Conservation (phyloP, 2,329 filamentous ascomycete genomes). For the Bipolaris gigantea region DNA sequence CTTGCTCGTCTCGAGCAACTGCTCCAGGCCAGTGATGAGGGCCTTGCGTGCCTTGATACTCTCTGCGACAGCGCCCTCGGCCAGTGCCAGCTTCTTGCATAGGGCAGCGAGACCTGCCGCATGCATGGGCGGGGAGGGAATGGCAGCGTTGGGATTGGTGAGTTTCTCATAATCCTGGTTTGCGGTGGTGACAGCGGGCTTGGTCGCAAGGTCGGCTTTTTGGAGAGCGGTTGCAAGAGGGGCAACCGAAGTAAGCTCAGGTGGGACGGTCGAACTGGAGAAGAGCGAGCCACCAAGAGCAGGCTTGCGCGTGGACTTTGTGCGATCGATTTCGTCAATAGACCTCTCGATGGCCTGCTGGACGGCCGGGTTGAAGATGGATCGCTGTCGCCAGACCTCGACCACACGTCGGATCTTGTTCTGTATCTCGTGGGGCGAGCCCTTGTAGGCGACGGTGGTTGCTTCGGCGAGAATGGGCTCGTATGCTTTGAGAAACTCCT, state of each 20-base stretch:
- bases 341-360: constrained; percentile 78
- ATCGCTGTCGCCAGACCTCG: constrained; percentile 88
- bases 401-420: constrained; percentile 84
- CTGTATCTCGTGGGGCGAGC: constrained; percentile 79
- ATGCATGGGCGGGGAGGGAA: constrained; percentile 84
- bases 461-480: constrained; percentile 90
- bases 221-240: constrained; percentile 71
- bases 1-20: constrained; percentile 74
- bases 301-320: constrained; percentile 57
- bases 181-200: constrained; percentile 68
- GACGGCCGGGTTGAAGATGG: constrained; percentile 80
- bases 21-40: constrained; percentile 79
- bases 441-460: constrained; percentile 87
- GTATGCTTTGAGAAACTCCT: constrained; percentile 90
- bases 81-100: constrained; percentile 84
- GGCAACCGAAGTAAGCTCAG: constrained; percentile 76
- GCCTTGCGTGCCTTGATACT: constrained; percentile 82
- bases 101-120: constrained; percentile 86
- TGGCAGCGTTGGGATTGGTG: constrained; percentile 67
- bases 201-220: constrained; percentile 71
- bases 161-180: constrained; percentile 84
- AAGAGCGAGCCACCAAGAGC: constrained; percentile 71
- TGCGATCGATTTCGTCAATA: constrained; percentile 67
- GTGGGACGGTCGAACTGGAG: constrained; percentile 64
- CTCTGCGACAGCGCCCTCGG: constrained; percentile 85